A percentile compares a stretch with the other conserved stretches of the same genome.
phyloP scores from a whole-genome alignment of 2,329 filamentous ascomycete species.

The Venturia carpophila region DNA sequence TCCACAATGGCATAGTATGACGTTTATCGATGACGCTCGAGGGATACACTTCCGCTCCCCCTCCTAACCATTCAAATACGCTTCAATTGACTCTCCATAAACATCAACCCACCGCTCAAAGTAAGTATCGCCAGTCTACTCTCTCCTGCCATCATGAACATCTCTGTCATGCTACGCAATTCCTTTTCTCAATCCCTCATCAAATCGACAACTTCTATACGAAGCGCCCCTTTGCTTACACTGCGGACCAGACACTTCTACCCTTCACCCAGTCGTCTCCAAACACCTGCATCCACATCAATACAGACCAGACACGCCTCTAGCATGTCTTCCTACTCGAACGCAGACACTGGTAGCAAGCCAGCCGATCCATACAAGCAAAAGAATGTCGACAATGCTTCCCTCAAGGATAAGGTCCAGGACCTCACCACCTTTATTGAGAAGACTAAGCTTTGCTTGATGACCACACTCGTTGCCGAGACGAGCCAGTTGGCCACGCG shows the following conservation, averaged over 20 bases:
- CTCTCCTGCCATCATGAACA: background rate
- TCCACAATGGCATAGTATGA: background rate
- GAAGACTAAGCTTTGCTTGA: slow-evolving; percentile 75
- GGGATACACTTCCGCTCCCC: background rate
- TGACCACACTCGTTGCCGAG: slow-evolving; percentile 66
- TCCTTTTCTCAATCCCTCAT: background rate
- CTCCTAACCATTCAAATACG: background rate
- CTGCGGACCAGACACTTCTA: background rate
- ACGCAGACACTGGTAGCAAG: slow-evolving; percentile 34
- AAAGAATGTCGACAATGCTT: slow-evolving; percentile 55
- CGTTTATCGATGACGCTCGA: slow-evolving; percentile 9
- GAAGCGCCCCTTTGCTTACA: slow-evolving; percentile 2
- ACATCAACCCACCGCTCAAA: background rate
- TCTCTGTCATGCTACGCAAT: background rate
- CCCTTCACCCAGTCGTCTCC: background rate
- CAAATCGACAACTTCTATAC: background rate
- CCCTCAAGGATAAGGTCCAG: slow-evolving; percentile 66
- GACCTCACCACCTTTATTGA: slow-evolving; percentile 65
- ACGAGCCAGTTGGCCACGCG: slow-evolving; percentile 65
- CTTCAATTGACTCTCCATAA: background rate
- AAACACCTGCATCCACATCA: no score
- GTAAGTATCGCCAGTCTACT: background rate
- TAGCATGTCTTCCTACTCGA: slow-evolving; percentile 27
- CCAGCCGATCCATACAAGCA: slow-evolving; percentile 67
- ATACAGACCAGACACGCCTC: background rate